Conservation (phyloP, 306 rosid genomes). For the Canavalia gladiata region DNA sequence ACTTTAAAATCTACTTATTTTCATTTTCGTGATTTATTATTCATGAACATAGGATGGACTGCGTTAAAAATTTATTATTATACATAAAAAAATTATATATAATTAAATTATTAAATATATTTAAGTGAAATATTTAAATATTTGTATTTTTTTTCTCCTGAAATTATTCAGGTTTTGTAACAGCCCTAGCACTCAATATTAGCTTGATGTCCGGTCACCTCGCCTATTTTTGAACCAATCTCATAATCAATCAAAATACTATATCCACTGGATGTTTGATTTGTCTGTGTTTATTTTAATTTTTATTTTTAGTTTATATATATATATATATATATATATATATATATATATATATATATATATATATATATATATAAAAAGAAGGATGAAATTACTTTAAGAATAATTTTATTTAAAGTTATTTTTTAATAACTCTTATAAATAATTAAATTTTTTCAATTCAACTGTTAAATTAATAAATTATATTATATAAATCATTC, state of each 20-base stretch:
- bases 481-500: no score
- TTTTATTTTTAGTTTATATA: not conserved
- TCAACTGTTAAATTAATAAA: no score
- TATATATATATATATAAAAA: no score
- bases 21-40: not conserved
- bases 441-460: no score
- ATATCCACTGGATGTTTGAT: not conserved
- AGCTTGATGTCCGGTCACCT: not conserved
- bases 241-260: constrained; percentile 28
- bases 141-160: not conserved
- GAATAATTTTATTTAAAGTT: no score
- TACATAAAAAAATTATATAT: not conserved
- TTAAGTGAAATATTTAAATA: constrained; percentile 1
- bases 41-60: constrained; percentile 2
- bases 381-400: no score
- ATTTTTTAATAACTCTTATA: no score
- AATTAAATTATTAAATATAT: not conserved
- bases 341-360: no score
- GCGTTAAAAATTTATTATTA: not conserved
- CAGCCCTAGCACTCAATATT: not conserved
- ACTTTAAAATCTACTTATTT: constrained; percentile 21
- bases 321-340: no score
- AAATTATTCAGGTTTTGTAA: constrained; percentile 8
- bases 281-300: not conserved
- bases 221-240: constrained; percentile 3